phyloP scores from a whole-genome alignment of 73 alveolate species.

The Stentor roeselii region DNA sequence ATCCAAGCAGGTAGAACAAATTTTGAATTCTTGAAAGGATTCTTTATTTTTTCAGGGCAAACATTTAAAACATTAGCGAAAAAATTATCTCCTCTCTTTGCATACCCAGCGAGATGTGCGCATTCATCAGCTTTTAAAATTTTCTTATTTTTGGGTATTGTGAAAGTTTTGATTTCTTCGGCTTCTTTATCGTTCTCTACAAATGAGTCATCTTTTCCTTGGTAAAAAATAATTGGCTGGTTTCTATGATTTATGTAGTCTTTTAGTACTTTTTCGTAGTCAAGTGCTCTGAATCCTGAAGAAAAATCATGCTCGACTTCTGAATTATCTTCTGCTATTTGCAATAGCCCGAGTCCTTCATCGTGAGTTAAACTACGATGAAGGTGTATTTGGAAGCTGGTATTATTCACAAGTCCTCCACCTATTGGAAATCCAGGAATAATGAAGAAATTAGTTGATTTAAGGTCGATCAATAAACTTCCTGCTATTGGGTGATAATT shows the following conservation, averaged over 20 bases:
- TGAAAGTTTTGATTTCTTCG: no score
- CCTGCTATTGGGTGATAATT: slow-evolving; percentile 11
- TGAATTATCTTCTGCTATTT: neutral
- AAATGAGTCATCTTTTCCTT: neutral
- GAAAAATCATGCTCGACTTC: neutral
- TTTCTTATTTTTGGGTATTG: no score
- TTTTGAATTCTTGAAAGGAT: no score
- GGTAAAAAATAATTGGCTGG: no score
- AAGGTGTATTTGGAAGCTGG: neutral
- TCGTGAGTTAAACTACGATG: neutral
- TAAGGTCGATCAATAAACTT: neutral
- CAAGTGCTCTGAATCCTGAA: neutral
- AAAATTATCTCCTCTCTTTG: neutral
- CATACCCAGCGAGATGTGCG: neutral
- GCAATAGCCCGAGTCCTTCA: slow-evolving; percentile 4
- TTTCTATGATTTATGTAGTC: no score
- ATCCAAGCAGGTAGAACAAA: neutral
- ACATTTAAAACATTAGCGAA: no score
- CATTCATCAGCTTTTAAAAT: neutral
- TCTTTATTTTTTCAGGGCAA: neutral
- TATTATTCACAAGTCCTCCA: neutral
- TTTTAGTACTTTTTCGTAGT: no score
- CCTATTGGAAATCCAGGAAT: slow-evolving; percentile 6
- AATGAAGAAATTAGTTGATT: neutral
- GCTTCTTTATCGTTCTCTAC: neutral